These are phyloP conservation scores for Lactarius hengduanensis DNA, from an alignment of 768 basidiomycete genomes.

Conservation along the genomic window DNA sequence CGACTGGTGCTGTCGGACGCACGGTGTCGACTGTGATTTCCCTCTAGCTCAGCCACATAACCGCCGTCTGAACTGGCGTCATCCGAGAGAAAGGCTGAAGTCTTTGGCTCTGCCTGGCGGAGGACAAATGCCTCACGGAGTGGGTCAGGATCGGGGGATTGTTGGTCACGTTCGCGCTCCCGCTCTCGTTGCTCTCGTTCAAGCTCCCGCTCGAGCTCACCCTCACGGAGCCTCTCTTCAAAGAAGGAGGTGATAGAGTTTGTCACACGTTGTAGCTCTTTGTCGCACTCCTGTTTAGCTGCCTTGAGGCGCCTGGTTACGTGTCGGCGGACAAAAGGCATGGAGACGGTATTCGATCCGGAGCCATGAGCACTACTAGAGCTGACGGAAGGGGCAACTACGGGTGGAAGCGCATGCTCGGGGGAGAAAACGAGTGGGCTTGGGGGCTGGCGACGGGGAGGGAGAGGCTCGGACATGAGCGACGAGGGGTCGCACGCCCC, in stretches of 20 bases:
- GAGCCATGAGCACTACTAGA: conserved; percentile 43
- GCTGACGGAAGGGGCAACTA: conserved; percentile 34
- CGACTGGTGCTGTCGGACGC: conserved; percentile 51
- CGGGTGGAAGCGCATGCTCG: conserved; percentile 46
- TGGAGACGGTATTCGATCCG: conserved; percentile 75
- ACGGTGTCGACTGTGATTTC: conserved; percentile 68
- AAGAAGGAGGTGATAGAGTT: conserved; percentile 93
- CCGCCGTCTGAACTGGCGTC: conserved; percentile 80
- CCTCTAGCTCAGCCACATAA: conserved; percentile 75
- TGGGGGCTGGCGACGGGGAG: conserved; percentile 50
- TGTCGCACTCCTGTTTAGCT: conserved; percentile 96
- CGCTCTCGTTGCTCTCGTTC: conserved; percentile 48
- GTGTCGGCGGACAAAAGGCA: conserved; percentile 91
- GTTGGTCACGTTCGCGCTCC: conserved; percentile 51
- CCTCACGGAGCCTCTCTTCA: conserved; percentile 83
- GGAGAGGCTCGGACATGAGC: conserved; percentile 37
- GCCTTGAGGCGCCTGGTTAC: conserved; percentile 90
- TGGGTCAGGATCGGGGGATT: conserved; percentile 36
- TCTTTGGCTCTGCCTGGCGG: conserved; percentile 55
- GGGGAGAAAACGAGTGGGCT: conserved; percentile 79
- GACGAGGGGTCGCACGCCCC: conserved; percentile 26
- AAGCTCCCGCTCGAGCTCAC: conserved; percentile 63
- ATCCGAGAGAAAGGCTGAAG: conserved; percentile 57
- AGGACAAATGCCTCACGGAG: conserved; percentile 62
- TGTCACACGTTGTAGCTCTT: conserved; percentile 91